Evolutionary conservation across 2,329 filamentous ascomycete genomes (phyloP), one percentile per base, ranked within the genome.

Genomic region (Trichoderma gracile): DNA sequence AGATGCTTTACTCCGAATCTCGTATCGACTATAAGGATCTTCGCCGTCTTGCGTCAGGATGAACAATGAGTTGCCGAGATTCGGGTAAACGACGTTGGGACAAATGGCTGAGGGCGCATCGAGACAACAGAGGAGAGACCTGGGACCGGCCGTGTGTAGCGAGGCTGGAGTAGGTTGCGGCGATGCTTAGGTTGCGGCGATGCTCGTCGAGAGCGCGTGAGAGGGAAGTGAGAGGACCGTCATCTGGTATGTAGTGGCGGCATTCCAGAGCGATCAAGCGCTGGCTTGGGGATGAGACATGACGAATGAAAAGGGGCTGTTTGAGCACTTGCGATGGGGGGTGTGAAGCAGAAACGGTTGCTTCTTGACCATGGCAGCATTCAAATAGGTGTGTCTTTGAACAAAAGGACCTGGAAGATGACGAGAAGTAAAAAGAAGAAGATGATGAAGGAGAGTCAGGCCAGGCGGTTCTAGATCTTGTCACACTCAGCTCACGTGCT

Each of bases 181-280:
- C 55, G 19, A 10, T 33, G 47, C 23, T 49, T 10, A 30, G 21
- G 50, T n/a, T 46, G 23, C 33, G 55, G 46, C 55, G 19, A 10
- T 33, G 47, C 23, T 49, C 42, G 55, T 54, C 38, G 25, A 33
- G 19, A 55, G 46, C 42, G 55, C 49, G 42, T 47, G 47, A 65
- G 58, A 10, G 25, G 3, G 23, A 33, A 10, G 38, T 9, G n/a
- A 65, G 15, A 65, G 15, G 38, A 53, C 23, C 21, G 38, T 17
- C 27, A 23, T 25, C 27, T 64, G 65, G 62, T 46, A 66, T 64
- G 65, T 52, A 57, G 59, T 45, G 49, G 33, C 19, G n/a, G 40
- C 65, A 66, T 66, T 66, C 65, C 65, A 61, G n/a, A 19, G n/a
- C 7, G 4, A 56, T 23, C 42, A 56, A 47, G 27, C 43, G 57